A percentile compares a stretch with the other conserved stretches of the same genome.
These are phyloP conservation scores for Patellifolia procumbens DNA, from an alignment of 179 eudicot genomes.

Conservation along the genomic window DNA sequence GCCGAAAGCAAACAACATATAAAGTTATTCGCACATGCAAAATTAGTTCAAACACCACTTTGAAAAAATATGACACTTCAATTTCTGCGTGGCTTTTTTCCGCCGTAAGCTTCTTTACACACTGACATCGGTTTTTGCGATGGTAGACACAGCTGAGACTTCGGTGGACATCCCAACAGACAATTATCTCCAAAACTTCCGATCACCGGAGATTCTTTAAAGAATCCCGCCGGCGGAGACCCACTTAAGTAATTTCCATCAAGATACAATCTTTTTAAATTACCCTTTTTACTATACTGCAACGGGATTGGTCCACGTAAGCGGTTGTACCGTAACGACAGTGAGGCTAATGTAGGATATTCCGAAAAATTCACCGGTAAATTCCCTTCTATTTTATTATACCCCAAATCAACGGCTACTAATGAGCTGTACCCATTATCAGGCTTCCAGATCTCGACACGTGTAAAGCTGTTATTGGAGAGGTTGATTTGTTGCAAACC, in stretches of 20 bases:
- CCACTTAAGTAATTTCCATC: conserved; percentile 78
- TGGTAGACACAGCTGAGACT: conserved; percentile 57
- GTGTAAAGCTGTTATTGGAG: conserved; percentile 57
- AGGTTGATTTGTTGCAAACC: conserved; percentile 61
- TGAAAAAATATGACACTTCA: conserved; percentile 18
- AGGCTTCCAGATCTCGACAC: conserved; percentile 57
- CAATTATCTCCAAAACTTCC: conserved; percentile 86
- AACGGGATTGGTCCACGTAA: conserved; percentile 67
- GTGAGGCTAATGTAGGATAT: conserved; percentile 52
- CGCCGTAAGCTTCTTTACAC: conserved; percentile 61
- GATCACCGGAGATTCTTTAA: conserved; percentile 34
- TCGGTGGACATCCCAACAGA: conserved; percentile 49
- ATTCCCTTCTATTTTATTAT: conserved; percentile 51
- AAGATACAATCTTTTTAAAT: conserved; percentile 50
- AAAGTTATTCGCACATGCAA: not conserved
- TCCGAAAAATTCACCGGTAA: conserved; percentile 46
- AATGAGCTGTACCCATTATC: conserved; percentile 23
- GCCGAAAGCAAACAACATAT: not conserved
- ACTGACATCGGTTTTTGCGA: conserved; percentile 61
- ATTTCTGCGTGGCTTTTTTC: conserved; percentile 31
- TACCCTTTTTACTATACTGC: conserved; percentile 45
- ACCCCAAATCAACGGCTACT: conserved; percentile 72
- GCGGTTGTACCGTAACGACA: conserved; percentile 58
- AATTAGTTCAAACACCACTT: not conserved
- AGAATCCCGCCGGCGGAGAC: conserved; percentile 56